Percentiles rank a stretch among this genome's conserved stretches.
Evolutionary conservation across 441 rosid species (phyloP).

Genomic region (Metrosideros polymorpha): DNA sequence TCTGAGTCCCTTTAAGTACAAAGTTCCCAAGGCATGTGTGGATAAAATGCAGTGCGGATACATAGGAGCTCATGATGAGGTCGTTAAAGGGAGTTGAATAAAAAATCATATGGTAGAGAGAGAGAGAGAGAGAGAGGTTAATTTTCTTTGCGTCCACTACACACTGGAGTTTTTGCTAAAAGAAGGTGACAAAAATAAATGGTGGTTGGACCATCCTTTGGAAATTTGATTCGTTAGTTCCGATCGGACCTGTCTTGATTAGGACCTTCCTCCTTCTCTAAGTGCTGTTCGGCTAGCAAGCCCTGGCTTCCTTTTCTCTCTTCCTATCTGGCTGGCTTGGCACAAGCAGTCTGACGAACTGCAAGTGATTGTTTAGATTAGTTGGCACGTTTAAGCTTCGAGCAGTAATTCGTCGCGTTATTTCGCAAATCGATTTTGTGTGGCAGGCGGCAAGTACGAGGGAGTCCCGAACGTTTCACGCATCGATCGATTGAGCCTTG

Average conservation of each 20-base stretch:
- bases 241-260: neutral
- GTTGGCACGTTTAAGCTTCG: neutral
- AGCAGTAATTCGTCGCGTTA: neutral
- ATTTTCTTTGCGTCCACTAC: neutral
- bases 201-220: neutral
- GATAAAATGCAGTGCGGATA: neutral
- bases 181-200: neutral
- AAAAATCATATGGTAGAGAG: slow-evolving; percentile 8
- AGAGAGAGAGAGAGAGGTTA: neutral
- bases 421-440: neutral
- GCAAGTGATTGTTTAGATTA: neutral
- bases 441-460: no score
- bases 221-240: neutral
- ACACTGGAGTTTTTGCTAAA: neutral
- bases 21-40: neutral
- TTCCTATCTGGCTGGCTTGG: neutral
- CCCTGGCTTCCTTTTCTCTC: neutral
- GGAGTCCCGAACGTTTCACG: neutral
- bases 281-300: neutral
- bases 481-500: neutral
- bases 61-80: neutral
- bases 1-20: slow-evolving; percentile 9
- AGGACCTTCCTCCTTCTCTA: neutral
- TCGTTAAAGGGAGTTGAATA: slow-evolving; percentile 7
- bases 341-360: neutral